These are phyloP conservation scores for Leccinum variabile DNA, from an alignment of 1,284 basidiomycete species.

Conservation along the genomic window DNA sequence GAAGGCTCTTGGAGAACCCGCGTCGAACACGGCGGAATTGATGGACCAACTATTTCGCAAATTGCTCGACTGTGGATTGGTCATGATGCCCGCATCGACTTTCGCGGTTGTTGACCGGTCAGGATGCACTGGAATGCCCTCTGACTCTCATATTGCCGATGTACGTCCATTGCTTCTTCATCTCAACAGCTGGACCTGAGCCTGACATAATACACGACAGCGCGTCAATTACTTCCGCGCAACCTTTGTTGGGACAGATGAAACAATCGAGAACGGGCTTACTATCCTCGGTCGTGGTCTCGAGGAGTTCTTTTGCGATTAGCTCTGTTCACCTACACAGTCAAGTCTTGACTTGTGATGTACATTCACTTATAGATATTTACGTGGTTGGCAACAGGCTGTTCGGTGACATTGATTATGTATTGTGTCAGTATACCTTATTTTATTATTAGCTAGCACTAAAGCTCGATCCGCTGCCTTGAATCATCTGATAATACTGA, in stretches of 20 bases:
- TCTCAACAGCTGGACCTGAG: not conserved
- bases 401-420: too few species aligned
- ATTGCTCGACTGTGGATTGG: slow-evolving; percentile 29
- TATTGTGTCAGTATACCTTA: too few species aligned
- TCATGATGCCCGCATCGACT: slow-evolving; percentile 39
- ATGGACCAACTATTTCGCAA: slow-evolving; percentile 38
- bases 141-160: slow-evolving; percentile 28
- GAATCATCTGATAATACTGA: too few species aligned
- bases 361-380: too few species aligned
- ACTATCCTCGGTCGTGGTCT: slow-evolving; percentile 29
- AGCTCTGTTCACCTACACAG: not conserved
- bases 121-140: slow-evolving; percentile 13
- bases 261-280: slow-evolving; percentile 33
- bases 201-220: slow-evolving; percentile 12
- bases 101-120: slow-evolving; percentile 33
- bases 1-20: slow-evolving; percentile 16
- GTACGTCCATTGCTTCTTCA: slow-evolving; percentile 16
- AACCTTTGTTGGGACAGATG: slow-evolving; percentile 35
- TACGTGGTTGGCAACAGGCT: too few species aligned
- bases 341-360: too few species aligned
- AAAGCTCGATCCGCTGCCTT: too few species aligned
- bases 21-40: slow-evolving; percentile 35
- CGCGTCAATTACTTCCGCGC: slow-evolving; percentile 36
- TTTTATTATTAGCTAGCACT: too few species aligned
- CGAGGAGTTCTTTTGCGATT: slow-evolving; percentile 31